Conservation (phyloP, 192 early-diverging fungal genomes). For the Haplosporangium gracile region DNA sequence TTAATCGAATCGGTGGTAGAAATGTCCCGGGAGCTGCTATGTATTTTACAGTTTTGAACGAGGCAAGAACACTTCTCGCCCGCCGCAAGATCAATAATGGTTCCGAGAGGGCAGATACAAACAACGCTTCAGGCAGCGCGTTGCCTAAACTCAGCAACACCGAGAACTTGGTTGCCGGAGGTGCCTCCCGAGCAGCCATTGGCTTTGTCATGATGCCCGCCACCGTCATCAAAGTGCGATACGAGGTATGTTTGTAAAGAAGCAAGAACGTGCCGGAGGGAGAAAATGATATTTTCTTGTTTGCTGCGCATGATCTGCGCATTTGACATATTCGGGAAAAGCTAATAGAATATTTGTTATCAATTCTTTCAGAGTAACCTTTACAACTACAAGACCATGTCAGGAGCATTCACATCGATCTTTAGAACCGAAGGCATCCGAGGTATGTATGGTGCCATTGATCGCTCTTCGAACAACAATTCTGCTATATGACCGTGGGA, state of each 20-base stretch:
- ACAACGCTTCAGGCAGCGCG: conserved; percentile 18
- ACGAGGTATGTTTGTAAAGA: conserved; percentile 70
- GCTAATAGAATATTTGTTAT: conserved; percentile 10
- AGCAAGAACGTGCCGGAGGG: background rate
- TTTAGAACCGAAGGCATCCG: conserved; percentile 74
- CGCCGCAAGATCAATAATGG: conserved; percentile 50
- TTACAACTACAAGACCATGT: conserved; percentile 84
- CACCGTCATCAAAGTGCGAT: conserved; percentile 93
- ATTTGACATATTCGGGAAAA: background rate
- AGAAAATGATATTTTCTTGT: background rate
- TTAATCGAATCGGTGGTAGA: conserved; percentile 33
- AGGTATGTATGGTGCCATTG: conserved; percentile 39
- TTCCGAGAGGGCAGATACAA: conserved; percentile 8
- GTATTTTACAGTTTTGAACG: conserved; percentile 80
- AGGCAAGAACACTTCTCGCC: conserved; percentile 67
- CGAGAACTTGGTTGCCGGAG: conserved; percentile 80
- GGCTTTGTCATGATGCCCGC: conserved; percentile 95
- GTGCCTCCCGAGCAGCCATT: conserved; percentile 76
- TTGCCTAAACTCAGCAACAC: conserved; percentile 65
- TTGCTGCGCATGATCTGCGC: background rate
- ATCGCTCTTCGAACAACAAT: background rate
- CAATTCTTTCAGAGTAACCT: conserved; percentile 75
- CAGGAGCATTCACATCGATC: conserved; percentile 76
- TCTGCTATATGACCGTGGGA: background rate
- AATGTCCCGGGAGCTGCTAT: conserved; percentile 79